Evolutionary conservation across 768 basidiomycete species (phyloP), one percentile per base, ranked within the genome.

Genomic region (Suillus brevipes): DNA sequence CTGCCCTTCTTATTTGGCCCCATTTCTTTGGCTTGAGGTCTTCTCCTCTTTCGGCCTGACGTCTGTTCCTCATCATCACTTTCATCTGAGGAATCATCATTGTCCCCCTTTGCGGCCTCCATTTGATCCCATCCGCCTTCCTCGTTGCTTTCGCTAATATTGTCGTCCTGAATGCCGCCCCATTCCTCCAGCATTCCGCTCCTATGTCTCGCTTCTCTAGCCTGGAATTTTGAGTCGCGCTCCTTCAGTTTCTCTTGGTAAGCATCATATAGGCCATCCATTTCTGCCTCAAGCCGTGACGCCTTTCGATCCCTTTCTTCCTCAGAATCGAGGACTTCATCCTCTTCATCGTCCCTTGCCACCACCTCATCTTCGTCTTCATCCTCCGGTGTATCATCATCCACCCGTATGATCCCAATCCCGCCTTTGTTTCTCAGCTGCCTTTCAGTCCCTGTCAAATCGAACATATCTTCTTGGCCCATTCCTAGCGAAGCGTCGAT

Each of bases 401-500:
- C 83, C 20, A 82, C 80, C 5, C 74, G 79, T 55, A 69, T 69
- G 65, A 83, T 69, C 31, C 76, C 76, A 47, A 82, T 71, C 6
- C 77, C 79, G 49, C 80, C 78, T 70, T 79, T 79, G 70, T 80
- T 80, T 43, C 71, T 74, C 65, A 80, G 70, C 53, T 78, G 77
- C 52, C 75, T 79, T 74, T 90, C 87, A 6, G 88, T 85, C 52
- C 83, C 80, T 58, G 81, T 87, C 49, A 99, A 84, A 72, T 96
- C 94, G 71, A 99, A 99, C 28, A 97, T 81, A 69, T 99, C 95
- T 31, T 89, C 91, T 70, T 91, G 89, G 7, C 92, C 92, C 28
- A 85, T 73, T n/a, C 79, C 82, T 20, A 97, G 82, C 20, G 90
- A 83, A 3, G 86, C 79, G 68, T 97, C 95, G 61, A 85, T 82